Evolutionary conservation across 495 filamentous ascomycete species (phyloP), one percentile per base, ranked within the genome.

Genomic region (Evernia prunastri): DNA sequence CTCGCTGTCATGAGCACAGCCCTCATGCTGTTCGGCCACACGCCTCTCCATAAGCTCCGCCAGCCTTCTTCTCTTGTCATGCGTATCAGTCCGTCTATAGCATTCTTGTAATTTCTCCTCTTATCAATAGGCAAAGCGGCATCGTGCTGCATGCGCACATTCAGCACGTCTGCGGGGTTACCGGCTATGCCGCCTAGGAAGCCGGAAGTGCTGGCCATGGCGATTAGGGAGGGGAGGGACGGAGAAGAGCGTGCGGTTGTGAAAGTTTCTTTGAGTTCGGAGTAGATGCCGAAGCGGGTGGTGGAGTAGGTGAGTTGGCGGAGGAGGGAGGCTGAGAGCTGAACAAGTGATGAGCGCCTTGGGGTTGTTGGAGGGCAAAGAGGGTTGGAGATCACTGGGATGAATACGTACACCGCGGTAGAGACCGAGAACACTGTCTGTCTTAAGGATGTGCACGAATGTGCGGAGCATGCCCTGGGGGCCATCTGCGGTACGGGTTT

Each of bases 81-180:
- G 56, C 90, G 84, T 15, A 89, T 76, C 61, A 98, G 75, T 4
- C 94, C 94, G 71, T 98, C 88, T 35, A 96, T 72, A 5, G 92
- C 95, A 70, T 97, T 81, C 58, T 84, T 84, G 80, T 98, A 98
- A 76, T 96, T 92, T 29, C 92, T 85, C 5, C 90, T 86, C 66
- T 94, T 78, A 2, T 78, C 79, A 4, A 77, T 70, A 0, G 92
- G 89, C 7, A 96, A 83, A 0, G 92, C 85, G 17, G 89, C 87
- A 73, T 97, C 94, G 78, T 93, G 87, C 75, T 98, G 94, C 94
- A 98, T 98, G 67, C 94, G 91, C 49, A 98, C 94, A 76, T 98
- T 98, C 63, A 97, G 81, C 15, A 98, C 89, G 72, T 98, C 94
- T 63, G 93, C 93, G 0, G 91, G 89, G 75, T 97, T 97, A 63